Evolutionary conservation across 306 rosid genomes (phyloP).

Genomic region (Citrullus amarus): DNA sequence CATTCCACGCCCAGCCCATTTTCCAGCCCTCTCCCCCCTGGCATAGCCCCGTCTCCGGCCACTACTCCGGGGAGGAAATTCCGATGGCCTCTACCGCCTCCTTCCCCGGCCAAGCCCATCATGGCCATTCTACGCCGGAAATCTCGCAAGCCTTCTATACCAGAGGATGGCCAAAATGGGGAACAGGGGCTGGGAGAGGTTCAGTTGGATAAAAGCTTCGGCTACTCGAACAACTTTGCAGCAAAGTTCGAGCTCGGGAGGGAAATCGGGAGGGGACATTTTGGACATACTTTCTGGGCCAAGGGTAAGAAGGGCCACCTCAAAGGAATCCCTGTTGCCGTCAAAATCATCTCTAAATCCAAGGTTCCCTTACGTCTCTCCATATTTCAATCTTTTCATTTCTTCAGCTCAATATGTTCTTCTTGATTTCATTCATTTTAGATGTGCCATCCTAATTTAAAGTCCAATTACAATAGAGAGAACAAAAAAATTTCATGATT

Average conservation of each 20-base stretch:
- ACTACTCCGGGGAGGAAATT: constrained; percentile 68
- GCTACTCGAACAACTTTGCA: constrained; percentile 68
- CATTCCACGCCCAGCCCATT: background rate
- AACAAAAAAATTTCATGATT: background rate
- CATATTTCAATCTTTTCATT: background rate
- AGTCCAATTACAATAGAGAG: background rate
- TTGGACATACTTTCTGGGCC: constrained; percentile 93
- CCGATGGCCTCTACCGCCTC: constrained; percentile 91
- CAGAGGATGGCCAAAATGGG: constrained; percentile 52
- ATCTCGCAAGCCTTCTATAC: constrained; percentile 66
- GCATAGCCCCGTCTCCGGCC: constrained; percentile 87
- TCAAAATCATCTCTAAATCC: constrained; percentile 84
- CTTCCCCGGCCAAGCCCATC: constrained; percentile 96
- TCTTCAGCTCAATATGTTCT: too few relatives aligned
- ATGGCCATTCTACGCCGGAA: constrained; percentile 57
- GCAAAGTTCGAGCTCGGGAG: constrained; percentile 79
- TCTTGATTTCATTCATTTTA: background rate
- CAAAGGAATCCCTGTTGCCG: constrained; percentile 79
- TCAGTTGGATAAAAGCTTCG: constrained; percentile 77
- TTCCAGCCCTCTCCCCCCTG: constrained; percentile 65
- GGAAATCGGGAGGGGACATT: constrained; percentile 96
- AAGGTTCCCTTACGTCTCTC: constrained; percentile 33
- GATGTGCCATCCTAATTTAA: background rate
- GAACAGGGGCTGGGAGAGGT: constrained; percentile 47
- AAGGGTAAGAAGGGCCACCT: constrained; percentile 79